phyloP scores from a whole-genome alignment of 202 grass and related monocot species.

The Schoenoplectus triqueter region DNA sequence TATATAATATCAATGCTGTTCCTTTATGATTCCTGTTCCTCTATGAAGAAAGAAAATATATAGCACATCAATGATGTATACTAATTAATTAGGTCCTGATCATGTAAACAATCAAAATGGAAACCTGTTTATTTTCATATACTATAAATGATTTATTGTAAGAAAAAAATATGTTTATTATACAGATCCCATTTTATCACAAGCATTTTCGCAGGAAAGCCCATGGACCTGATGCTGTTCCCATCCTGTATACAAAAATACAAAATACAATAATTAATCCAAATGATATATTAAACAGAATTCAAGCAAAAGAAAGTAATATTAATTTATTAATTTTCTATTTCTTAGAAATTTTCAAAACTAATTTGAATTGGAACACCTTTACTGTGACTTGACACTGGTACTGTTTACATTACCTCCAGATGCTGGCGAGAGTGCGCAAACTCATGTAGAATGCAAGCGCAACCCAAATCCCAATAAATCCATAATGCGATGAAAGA shows the following conservation, averaged over 20 bases:
- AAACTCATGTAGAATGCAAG: slow-evolving; percentile 93
- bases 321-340: neutral
- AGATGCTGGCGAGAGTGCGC: slow-evolving; percentile 77
- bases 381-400: neutral
- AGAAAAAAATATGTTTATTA: neutral
- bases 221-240: slow-evolving; percentile 77
- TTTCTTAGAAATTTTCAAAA: neutral
- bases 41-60: neutral
- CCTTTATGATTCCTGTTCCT: neutral
- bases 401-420: slow-evolving; percentile 58
- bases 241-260: slow-evolving; percentile 55
- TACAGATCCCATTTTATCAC: neutral
- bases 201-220: slow-evolving; percentile 62
- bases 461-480: slow-evolving; percentile 93
- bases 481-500: slow-evolving; percentile 70
- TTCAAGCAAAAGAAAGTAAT: neutral
- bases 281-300: neutral
- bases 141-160: neutral
- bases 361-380: neutral
- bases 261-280: slow-evolving; percentile 10
- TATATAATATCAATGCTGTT: neutral
- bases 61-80: neutral
- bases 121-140: slow-evolving; percentile 13
- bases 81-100: neutral
- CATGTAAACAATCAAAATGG: neutral